These are phyloP conservation scores for Chlorella variabilis DNA, from an alignment of 163 green algal species.

Conservation along the genomic window DNA sequence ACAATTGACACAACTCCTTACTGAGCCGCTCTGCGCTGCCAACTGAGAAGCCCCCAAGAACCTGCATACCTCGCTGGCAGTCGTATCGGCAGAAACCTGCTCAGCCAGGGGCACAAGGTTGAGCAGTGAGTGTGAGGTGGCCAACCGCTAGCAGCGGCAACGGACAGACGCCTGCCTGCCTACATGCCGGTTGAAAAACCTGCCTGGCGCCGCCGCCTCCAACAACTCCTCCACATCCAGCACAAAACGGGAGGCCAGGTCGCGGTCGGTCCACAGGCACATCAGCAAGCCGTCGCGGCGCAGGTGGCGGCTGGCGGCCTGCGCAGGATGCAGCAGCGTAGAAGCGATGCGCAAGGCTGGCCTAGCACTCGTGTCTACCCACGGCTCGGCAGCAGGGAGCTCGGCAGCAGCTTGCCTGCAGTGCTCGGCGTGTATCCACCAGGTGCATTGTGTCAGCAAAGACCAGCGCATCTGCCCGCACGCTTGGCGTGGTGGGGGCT, in stretches of 20 bases:
- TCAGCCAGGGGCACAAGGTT: background rate
- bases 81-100: slow-evolving; percentile 17
- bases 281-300: background rate
- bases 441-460: slow-evolving; percentile 23
- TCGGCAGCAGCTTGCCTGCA: slow-evolving; percentile 17
- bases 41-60: too few relatives aligned
- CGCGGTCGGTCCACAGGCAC: background rate
- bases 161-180: background rate
- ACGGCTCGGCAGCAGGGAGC: too few relatives aligned
- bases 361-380: too few relatives aligned
- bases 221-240: slow-evolving; percentile 21
- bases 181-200: too few relatives aligned
- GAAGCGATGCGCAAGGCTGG: too few relatives aligned
- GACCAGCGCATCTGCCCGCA: background rate
- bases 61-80: slow-evolving; percentile 19
- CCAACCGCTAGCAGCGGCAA: background rate
- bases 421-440: background rate
- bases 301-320: slow-evolving; percentile 20
- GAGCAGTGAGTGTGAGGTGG: too few relatives aligned
- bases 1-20: too few relatives aligned
- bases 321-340: too few relatives aligned
- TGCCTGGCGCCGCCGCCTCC: background rate
- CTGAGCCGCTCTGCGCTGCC: too few relatives aligned
- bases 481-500: background rate
- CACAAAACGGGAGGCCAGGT: background rate